Percentiles rank a stretch among this genome's conserved stretches.
These are phyloP conservation scores for Singerocomus rubriflavus DNA, from an alignment of 1,284 basidiomycete genomes.

Conservation along the genomic window DNA sequence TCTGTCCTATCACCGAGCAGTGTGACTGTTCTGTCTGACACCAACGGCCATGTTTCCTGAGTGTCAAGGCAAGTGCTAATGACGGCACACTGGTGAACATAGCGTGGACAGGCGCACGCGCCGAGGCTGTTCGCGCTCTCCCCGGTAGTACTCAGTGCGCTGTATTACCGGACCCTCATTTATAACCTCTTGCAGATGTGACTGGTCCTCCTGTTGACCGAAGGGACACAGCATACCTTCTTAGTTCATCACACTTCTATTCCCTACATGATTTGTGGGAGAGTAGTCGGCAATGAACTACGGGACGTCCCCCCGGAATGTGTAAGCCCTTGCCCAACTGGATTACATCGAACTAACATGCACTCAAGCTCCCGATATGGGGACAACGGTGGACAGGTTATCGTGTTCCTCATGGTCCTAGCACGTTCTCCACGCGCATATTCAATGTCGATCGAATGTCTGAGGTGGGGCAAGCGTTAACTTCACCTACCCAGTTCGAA, in stretches of 20 bases:
- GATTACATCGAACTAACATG: conserved; percentile 17
- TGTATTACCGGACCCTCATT: conserved; percentile 17
- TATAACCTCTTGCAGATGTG: conserved; percentile 29
- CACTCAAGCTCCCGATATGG: conserved; percentile 32
- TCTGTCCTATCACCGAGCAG: conserved; percentile 18
- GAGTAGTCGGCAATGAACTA: conserved; percentile 32
- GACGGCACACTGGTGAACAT: conserved; percentile 16
- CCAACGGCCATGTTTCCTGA: conserved; percentile 28
- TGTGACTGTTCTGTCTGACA: conserved; percentile 10
- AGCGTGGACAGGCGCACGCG: conserved; percentile 13
- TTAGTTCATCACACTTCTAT: conserved; percentile 15
- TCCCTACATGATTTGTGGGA: conserved; percentile 28
- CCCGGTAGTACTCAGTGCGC: conserved; percentile 25
- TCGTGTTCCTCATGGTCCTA: conserved; percentile 26
- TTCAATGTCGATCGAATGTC: conserved; percentile 23
- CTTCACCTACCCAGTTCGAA: conserved; percentile 30
- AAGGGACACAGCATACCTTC: conserved; percentile 14
- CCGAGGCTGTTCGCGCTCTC: conserved; percentile 28
- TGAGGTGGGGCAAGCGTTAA: conserved; percentile 21
- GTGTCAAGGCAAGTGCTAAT: conserved; percentile 18
- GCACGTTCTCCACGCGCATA: conserved; percentile 26
- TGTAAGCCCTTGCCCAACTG: conserved; percentile 20
- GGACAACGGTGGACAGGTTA: conserved; percentile 32
- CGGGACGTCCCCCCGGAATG: conserved; percentile 30
- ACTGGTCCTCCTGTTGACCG: conserved; percentile 15